These are phyloP conservation scores for Sporothrix schenckii DNA, from an alignment of 2,329 filamentous ascomycete species.

Conservation along the genomic window DNA sequence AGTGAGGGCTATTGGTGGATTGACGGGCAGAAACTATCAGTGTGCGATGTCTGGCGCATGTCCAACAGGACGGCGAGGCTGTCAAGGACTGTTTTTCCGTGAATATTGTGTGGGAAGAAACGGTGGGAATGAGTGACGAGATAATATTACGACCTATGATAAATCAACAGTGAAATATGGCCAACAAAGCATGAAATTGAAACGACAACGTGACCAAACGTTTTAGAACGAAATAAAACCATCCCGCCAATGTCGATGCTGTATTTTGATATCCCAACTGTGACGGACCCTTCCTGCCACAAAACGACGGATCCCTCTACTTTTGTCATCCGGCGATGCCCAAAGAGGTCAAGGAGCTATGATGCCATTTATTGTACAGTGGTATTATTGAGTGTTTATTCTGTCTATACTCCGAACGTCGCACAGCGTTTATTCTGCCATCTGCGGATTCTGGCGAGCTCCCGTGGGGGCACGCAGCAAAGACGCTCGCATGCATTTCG, in stretches of 20 bases:
- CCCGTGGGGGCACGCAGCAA: not conserved
- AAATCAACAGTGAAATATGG: not conserved
- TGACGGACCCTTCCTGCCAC: not conserved
- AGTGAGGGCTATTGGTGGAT: conserved; percentile 1
- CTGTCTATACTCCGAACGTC: not conserved
- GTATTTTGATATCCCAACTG: not conserved
- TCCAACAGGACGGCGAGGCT: not conserved
- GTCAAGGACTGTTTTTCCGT: not conserved
- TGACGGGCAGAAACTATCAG: not conserved
- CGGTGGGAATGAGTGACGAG: not conserved
- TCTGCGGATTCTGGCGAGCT: not conserved
- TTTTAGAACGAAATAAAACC: not conserved
- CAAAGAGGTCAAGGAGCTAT: conserved; percentile 13
- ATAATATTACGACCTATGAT: too few relatives aligned
- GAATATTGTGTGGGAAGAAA: not conserved
- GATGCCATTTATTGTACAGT: conserved; percentile 17
- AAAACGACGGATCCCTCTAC: not conserved
- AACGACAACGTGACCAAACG: not conserved
- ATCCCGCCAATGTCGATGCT: not conserved
- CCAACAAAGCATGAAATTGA: not conserved
- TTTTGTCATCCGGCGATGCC: not conserved
- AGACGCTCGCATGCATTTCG: too few relatives aligned
- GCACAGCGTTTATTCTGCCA: not conserved
- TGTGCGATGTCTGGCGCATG: not conserved
- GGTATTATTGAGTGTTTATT: conserved; percentile 1